Evolutionary conservation across 2,329 filamentous ascomycete genomes (phyloP).

Genomic region (Fusarium kyushuense): DNA sequence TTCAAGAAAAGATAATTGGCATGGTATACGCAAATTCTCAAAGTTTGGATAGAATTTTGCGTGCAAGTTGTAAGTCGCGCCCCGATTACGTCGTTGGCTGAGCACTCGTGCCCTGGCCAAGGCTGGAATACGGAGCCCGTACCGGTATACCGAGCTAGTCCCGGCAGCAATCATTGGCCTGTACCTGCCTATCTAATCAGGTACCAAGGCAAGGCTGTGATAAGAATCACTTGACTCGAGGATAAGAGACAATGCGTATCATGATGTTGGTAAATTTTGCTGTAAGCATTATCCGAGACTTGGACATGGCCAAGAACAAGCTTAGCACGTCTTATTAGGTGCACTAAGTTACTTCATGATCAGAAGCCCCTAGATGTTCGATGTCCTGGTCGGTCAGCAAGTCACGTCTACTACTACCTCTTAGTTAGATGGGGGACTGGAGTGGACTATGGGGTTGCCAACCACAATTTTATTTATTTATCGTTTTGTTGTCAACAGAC

Average conservation of each 20-base stretch:
- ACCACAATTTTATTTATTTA: constrained; percentile 15
- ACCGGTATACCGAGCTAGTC: constrained; percentile 36
- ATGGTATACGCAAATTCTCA: constrained; percentile 31
- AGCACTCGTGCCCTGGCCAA: constrained; percentile 36
- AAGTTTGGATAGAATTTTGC: constrained; percentile 25
- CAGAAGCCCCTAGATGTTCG: constrained; percentile 1
- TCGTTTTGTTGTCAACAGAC: constrained; percentile 23
- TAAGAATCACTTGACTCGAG: background rate
- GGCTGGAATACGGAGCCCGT: constrained; percentile 40
- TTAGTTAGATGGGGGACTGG: constrained; percentile 1
- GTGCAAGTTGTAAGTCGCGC: constrained; percentile 28
- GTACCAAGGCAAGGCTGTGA: constrained; percentile 29
- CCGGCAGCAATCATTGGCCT: constrained; percentile 35
- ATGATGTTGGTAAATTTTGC: background rate
- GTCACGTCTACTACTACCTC: background rate
- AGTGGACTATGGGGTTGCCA: background rate
- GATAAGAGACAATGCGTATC: background rate
- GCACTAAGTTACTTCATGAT: constrained; percentile 27
- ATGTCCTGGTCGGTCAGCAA: constrained; percentile 3
- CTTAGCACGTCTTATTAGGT: background rate
- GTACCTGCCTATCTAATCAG: constrained; percentile 8
- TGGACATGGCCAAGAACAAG: background rate
- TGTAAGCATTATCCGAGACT: background rate
- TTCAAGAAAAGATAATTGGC: constrained; percentile 26
- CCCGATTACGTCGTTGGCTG: constrained; percentile 45